Base-by-base conservation (phyloP, 2,329 filamentous ascomycete species). In the Didymella lethalis region DNA sequence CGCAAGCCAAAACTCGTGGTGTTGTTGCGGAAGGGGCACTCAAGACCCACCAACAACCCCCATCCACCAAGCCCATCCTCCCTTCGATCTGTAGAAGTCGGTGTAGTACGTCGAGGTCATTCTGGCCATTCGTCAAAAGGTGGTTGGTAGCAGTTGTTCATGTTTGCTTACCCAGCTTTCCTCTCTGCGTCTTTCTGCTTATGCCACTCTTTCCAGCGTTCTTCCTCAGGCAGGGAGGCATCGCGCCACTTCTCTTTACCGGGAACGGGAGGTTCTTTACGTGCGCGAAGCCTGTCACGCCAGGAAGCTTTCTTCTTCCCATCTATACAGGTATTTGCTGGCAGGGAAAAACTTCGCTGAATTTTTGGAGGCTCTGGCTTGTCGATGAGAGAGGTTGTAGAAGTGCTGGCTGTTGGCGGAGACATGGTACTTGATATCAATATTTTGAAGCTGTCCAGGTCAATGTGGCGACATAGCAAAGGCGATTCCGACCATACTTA, bases 151-250 rank as follows among this genome's bases (percentile, higher is more conserved):
- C 7, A 3, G 4, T 7, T 10, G 25, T 6, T 40, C 7, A 10
- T 23, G 12, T 2, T n/a, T 12, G 57, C 56, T 43, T 48, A 66
- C 67, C 55, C 62, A 36, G 46, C 26, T 54, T 52, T 32, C 54
- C 63, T 63, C 54, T 68, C 67, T 53, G 32, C 64, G 41, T 70
- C 66, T 54, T 65, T 69, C 2, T 60, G 64, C 51, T 70, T 72
- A 8, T 71, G 60, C 70, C 69, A 72, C 2, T 67, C 59, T 48
- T 70, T 70, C 69, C 68, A 73, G 5, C 68, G 54, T 46, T 72
- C 65, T 29, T 71, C 61, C 2, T 72, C 67, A 36, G 57, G 63
- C 18, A 70, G 52, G 4, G 52, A 66, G 3, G 64, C 65, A 51
- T 71, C 65, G 34, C 64, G 59, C 67, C 66, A 71, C 23, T 46